Percentiles rank a stretch among this genome's conserved stretches.
Evolutionary conservation across 176 grass and related monocot genomes (phyloP).

Genomic region (Neostapfia colusana): DNA sequence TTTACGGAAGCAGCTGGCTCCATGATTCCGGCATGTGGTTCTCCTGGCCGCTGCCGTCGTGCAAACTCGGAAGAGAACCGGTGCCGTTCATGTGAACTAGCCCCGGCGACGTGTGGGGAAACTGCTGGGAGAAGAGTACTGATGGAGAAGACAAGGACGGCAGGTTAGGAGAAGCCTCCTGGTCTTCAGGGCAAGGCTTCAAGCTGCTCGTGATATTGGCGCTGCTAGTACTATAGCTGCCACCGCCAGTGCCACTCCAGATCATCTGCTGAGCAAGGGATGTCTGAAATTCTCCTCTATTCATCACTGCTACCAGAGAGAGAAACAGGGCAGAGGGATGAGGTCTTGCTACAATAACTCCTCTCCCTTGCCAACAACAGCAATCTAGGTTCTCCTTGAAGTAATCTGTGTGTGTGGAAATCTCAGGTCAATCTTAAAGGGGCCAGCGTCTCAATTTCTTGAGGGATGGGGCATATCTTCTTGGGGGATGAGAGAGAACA

Average conservation of each 20-base stretch:
- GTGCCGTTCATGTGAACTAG: slow-evolving; percentile 32
- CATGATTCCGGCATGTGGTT: slow-evolving; percentile 72
- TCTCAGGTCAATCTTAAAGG: slow-evolving; percentile 52
- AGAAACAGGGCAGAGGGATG: neutral
- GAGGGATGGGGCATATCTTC: slow-evolving; percentile 36
- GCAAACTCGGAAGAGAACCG: slow-evolving; percentile 36
- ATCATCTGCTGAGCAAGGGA: slow-evolving; percentile 85
- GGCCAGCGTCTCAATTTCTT: slow-evolving; percentile 43
- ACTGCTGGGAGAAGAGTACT: slow-evolving; percentile 57
- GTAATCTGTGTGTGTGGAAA: slow-evolving; percentile 32
- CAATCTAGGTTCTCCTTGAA: slow-evolving; percentile 17
- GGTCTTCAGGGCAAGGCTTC: slow-evolving; percentile 57
- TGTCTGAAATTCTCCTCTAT: slow-evolving; percentile 73
- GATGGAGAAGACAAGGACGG: slow-evolving; percentile 67
- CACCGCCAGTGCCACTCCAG: slow-evolving; percentile 38
- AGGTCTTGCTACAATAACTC: slow-evolving; percentile 26
- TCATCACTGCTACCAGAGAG: slow-evolving; percentile 38
- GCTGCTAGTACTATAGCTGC: slow-evolving; percentile 12
- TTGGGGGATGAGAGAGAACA: neutral
- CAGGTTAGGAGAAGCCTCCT: slow-evolving; percentile 53
- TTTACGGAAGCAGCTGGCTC: slow-evolving; percentile 88
- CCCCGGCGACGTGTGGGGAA: slow-evolving; percentile 35
- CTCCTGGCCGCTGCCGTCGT: slow-evolving; percentile 38
- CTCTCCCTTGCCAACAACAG: too few species aligned
- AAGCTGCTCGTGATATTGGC: slow-evolving; percentile 49